phyloP scores from a whole-genome alignment of 2,329 filamentous ascomycete genomes.

The Fusarium penzigii region DNA sequence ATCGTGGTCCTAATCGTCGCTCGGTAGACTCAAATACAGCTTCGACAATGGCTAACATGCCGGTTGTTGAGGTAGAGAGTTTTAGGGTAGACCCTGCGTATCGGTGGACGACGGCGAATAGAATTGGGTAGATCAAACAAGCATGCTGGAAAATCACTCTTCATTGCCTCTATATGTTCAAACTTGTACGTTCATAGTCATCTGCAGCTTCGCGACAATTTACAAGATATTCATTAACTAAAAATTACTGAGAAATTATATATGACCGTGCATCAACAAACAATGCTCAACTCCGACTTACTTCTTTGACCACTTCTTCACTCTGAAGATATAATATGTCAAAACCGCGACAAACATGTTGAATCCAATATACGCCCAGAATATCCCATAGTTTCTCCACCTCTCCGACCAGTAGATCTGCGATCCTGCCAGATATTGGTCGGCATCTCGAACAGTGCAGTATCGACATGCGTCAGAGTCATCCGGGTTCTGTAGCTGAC shows the following conservation, averaged over 20 bases:
- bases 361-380: constrained; percentile 67
- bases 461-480: constrained; percentile 63
- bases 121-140: not conserved
- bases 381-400: constrained; percentile 71
- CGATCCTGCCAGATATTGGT: constrained; percentile 55
- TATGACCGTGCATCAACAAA: too few species aligned
- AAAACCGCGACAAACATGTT: constrained; percentile 60
- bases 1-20: not conserved
- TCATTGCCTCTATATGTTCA: too few species aligned
- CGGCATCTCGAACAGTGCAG: constrained; percentile 63
- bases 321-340: constrained; percentile 64
- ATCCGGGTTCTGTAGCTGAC: constrained; percentile 62
- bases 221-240: too few species aligned
- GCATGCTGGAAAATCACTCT: too few species aligned
- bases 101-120: constrained; percentile 17
- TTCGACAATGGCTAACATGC: constrained; percentile 4
- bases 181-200: too few species aligned
- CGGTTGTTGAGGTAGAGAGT: constrained; percentile 6
- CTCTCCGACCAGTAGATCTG: constrained; percentile 53
- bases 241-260: too few species aligned
- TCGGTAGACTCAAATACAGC: constrained; percentile 8
- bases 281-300: not conserved
- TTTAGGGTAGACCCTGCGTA: constrained; percentile 7
- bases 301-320: constrained; percentile 38
- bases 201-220: too few species aligned